These are phyloP conservation scores for Globisporangium barbulae DNA, from an alignment of 352 stramenopile species.

Conservation along the genomic window DNA sequence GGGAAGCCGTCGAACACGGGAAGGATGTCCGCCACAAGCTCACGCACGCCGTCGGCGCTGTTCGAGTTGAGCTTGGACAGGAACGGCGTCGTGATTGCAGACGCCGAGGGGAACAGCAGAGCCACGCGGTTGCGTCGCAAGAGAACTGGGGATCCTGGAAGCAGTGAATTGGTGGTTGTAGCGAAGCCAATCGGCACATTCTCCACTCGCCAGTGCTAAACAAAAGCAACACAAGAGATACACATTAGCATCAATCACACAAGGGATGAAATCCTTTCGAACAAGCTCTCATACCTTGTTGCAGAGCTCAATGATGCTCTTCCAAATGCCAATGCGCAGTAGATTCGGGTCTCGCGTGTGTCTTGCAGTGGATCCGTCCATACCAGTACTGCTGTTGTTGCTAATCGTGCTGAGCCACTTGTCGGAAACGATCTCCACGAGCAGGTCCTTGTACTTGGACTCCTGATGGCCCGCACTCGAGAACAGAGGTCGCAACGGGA, in stretches of 20 bases:
- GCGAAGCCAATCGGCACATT: constrained; percentile 71
- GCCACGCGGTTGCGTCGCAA: constrained; percentile 68
- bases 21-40: constrained; percentile 52
- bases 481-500: constrained; percentile 26
- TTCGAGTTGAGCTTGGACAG: constrained; percentile 29
- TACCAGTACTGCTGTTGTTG: constrained; percentile 16
- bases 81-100: constrained; percentile 48
- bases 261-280: background rate
- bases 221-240: background rate
- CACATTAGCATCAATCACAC: background rate
- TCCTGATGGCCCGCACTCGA: constrained; percentile 34
- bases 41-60: constrained; percentile 40
- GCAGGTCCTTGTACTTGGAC: constrained; percentile 63
- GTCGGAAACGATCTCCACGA: constrained; percentile 52
- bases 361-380: constrained; percentile 12
- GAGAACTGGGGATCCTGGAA: constrained; percentile 57
- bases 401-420: constrained; percentile 24
- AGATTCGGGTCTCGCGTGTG: constrained; percentile 24
- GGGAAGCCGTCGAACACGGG: constrained; percentile 65
- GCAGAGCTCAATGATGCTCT: constrained; percentile 60
- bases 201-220: constrained; percentile 54
- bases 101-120: constrained; percentile 54
- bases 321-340: constrained; percentile 56
- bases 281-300: constrained; percentile 30
- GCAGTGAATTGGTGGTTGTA: constrained; percentile 34